These are phyloP conservation scores for Sphaerostilbella broomeana DNA, from an alignment of 2,329 filamentous ascomycete genomes.

Conservation along the genomic window DNA sequence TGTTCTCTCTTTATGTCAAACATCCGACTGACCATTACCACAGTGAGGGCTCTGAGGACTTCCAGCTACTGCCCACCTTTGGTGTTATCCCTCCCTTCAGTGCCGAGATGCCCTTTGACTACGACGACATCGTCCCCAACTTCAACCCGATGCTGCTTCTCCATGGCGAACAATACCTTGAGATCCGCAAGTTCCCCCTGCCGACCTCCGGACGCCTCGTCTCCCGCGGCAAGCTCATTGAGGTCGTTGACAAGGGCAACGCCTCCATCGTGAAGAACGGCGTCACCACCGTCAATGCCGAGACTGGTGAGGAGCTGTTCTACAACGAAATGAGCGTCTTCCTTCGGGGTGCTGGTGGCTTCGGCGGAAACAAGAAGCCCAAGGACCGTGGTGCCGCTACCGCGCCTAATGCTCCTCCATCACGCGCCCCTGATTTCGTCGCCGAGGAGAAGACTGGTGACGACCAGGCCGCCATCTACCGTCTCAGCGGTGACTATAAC, in stretches of 20 bases:
- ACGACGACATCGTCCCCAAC: slow-evolving; percentile 83
- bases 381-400: slow-evolving; percentile 73
- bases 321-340: slow-evolving; percentile 97
- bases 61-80: slow-evolving; percentile 91
- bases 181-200: slow-evolving; percentile 86
- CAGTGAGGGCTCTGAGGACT: slow-evolving; percentile 77
- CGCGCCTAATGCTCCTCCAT: slow-evolving; percentile 69
- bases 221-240: slow-evolving; percentile 73
- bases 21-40: slow-evolving; percentile 9
- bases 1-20: background rate
- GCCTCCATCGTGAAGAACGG: slow-evolving; percentile 78
- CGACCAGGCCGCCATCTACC: slow-evolving; percentile 90
- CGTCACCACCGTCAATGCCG: slow-evolving; percentile 75
- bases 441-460: slow-evolving; percentile 80
- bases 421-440: slow-evolving; percentile 70
- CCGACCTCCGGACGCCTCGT: slow-evolving; percentile 74
- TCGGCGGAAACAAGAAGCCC: slow-evolving; percentile 75
- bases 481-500: slow-evolving; percentile 90
- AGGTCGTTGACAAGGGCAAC: slow-evolving; percentile 92
- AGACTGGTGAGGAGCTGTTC: slow-evolving; percentile 83
- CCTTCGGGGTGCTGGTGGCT: slow-evolving; percentile 83
- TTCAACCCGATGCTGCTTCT: slow-evolving; percentile 98
- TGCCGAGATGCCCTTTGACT: slow-evolving; percentile 70
- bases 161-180: slow-evolving; percentile 97
- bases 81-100: slow-evolving; percentile 94